These are phyloP conservation scores for Dactylellina sp. DNA, from an alignment of 2,329 filamentous ascomycete genomes.

Conservation along the genomic window DNA sequence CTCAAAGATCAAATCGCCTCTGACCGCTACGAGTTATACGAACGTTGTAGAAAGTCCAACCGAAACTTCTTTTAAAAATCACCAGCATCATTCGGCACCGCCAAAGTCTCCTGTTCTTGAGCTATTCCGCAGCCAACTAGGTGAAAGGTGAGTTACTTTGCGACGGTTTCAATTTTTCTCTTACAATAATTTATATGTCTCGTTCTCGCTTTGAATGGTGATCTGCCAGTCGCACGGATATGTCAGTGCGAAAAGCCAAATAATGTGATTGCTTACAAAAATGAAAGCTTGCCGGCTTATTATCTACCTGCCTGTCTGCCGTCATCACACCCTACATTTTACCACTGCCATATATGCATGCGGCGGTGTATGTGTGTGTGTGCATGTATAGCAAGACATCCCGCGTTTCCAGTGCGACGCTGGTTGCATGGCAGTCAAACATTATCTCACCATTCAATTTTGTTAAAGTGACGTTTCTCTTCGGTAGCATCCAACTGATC, in stretches of 20 bases:
- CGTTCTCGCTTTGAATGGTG: too few relatives aligned
- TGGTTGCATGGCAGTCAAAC: conserved; percentile 24
- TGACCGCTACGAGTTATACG: conserved; percentile 39
- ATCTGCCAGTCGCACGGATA: too few relatives aligned
- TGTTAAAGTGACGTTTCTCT: conserved; percentile 5
- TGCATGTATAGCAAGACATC: conserved; percentile 16
- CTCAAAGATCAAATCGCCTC: conserved; percentile 42
- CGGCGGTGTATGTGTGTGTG: neutral
- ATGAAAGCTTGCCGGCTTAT: too few relatives aligned
- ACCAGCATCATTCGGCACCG: conserved; percentile 46
- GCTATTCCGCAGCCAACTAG: conserved; percentile 47
- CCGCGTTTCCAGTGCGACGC: conserved; percentile 52
- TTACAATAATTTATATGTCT: too few relatives aligned
- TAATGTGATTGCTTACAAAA: too few relatives aligned
- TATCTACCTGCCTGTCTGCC: too few relatives aligned
- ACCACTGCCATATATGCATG: too few relatives aligned
- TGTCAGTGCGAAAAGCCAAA: too few relatives aligned
- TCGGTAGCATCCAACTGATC: conserved; percentile 17
- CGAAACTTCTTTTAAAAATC: conserved; percentile 38
- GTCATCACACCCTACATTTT: too few relatives aligned
- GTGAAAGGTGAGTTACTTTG: conserved; percentile 43
- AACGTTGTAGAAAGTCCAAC: conserved; percentile 40
- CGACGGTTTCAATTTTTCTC: too few relatives aligned
- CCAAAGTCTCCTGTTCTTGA: conserved; percentile 55
- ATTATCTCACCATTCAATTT: conserved; percentile 5